Percentiles rank a stretch among this genome's conserved stretches.
These are phyloP conservation scores for Mycena rebaudengoi DNA, from an alignment of 768 basidiomycete species.

Conservation along the genomic window DNA sequence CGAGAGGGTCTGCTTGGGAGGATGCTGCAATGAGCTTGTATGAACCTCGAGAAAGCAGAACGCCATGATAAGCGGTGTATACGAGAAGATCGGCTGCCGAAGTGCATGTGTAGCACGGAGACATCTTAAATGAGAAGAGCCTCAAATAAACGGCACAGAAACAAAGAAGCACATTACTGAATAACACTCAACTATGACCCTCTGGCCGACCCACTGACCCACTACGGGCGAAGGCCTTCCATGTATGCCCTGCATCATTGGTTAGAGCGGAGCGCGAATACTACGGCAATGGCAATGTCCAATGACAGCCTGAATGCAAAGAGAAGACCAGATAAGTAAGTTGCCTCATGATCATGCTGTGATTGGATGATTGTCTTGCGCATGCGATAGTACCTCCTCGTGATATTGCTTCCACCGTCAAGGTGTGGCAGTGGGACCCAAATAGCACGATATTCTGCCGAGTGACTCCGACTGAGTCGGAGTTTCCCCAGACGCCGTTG, in stretches of 20 bases:
- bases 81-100: background rate
- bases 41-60: background rate
- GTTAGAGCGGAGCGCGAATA: constrained; percentile 4
- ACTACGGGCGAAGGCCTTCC: background rate
- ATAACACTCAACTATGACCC: background rate
- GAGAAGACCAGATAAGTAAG: background rate
- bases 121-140: background rate
- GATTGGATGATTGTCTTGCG: constrained; percentile 10
- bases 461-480: constrained; percentile 1
- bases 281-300: constrained; percentile 4
- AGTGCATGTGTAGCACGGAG: background rate
- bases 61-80: background rate
- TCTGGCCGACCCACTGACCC: background rate
- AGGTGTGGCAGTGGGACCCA: constrained; percentile 4
- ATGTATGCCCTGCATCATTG: background rate
- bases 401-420: background rate
- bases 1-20: too few species aligned
- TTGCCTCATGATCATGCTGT: background rate
- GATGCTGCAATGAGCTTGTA: too few species aligned
- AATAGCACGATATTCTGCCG: constrained; percentile 6
- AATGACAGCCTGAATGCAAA: background rate
- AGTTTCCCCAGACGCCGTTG: constrained; percentile 5
- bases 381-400: constrained; percentile 4
- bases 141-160: background rate
- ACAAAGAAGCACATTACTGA: background rate